Percentiles rank a stretch among this genome's conserved stretches.
Conservation (phyloP, 176 grass and related monocot species). For the Luzula sylvatica region DNA sequence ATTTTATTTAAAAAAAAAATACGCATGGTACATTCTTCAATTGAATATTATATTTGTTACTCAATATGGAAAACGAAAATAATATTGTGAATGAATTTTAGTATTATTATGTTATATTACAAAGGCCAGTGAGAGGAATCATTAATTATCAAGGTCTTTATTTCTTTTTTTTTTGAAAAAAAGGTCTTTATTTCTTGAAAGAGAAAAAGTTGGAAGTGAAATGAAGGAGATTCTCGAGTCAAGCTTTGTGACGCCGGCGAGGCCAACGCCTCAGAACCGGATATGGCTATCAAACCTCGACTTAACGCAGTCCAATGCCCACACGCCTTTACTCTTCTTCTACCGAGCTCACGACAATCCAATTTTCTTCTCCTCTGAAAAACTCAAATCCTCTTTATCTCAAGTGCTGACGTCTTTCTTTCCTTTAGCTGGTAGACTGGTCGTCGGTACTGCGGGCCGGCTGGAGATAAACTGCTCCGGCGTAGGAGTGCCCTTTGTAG, state of each 20-base stretch:
- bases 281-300: conserved; percentile 20
- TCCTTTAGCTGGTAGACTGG: conserved; percentile 18
- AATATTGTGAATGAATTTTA: no score
- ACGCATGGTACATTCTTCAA: no score
- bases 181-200: no score
- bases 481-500: conserved; percentile 11
- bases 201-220: no score
- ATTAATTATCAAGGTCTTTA: no score
- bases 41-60: no score
- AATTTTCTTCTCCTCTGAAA: conserved; percentile 1
- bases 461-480: conserved; percentile 17
- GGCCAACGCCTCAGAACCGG: conserved; percentile 2
- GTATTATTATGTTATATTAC: no score
- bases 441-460: neutral
- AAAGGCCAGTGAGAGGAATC: no score
- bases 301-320: neutral
- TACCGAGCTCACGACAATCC: conserved; percentile 1
- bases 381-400: conserved; percentile 1
- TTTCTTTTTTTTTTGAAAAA: no score
- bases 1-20: no score
- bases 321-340: conserved; percentile 20
- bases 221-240: conserved; percentile 13
- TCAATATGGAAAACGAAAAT: no score
- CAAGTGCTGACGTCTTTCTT: conserved; percentile 16
- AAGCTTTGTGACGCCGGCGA: neutral